Percentiles rank a stretch among this genome's conserved stretches.
These are phyloP conservation scores for Choanephora cucurbitarum DNA, from an alignment of 371 early-diverging fungal genomes.

Conservation along the genomic window DNA sequence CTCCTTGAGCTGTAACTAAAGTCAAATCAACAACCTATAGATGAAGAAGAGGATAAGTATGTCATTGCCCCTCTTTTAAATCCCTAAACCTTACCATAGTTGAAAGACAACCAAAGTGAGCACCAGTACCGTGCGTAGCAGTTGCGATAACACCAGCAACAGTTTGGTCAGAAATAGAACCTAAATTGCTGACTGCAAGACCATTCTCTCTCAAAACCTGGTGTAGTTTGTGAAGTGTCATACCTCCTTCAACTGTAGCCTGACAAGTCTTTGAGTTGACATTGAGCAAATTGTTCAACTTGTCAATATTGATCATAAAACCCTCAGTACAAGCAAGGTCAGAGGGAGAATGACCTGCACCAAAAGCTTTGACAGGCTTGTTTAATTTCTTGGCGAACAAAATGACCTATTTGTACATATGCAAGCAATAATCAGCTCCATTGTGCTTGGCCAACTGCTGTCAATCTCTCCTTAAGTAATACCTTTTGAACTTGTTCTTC, in stretches of 20 bases:
- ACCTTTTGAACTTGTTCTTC: slow-evolving; percentile 70
- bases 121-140: slow-evolving; percentile 84
- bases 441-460: too few relatives aligned
- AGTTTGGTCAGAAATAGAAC: slow-evolving; percentile 85
- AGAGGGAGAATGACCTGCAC: slow-evolving; percentile 83
- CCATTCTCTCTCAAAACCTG: slow-evolving; percentile 56
- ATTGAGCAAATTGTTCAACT: slow-evolving; percentile 57
- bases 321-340: slow-evolving; percentile 76
- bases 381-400: slow-evolving; percentile 43
- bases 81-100: slow-evolving; percentile 61
- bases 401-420: slow-evolving; percentile 47
- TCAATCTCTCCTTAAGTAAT: too few relatives aligned
- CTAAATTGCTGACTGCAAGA: slow-evolving; percentile 74
- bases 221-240: slow-evolving; percentile 68
- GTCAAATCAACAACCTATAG: slow-evolving; percentile 59
- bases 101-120: slow-evolving; percentile 67
- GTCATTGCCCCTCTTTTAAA: too few relatives aligned
- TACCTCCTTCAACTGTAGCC: slow-evolving; percentile 76
- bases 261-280: slow-evolving; percentile 49
- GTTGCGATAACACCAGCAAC: slow-evolving; percentile 80
- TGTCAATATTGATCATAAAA: slow-evolving; percentile 73
- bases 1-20: slow-evolving; percentile 62
- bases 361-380: slow-evolving; percentile 67
- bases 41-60: not conserved
- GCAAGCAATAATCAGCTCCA: not conserved